These are phyloP conservation scores for Hydnomerulius pinastri DNA, from an alignment of 768 basidiomycete genomes.

Conservation along the genomic window DNA sequence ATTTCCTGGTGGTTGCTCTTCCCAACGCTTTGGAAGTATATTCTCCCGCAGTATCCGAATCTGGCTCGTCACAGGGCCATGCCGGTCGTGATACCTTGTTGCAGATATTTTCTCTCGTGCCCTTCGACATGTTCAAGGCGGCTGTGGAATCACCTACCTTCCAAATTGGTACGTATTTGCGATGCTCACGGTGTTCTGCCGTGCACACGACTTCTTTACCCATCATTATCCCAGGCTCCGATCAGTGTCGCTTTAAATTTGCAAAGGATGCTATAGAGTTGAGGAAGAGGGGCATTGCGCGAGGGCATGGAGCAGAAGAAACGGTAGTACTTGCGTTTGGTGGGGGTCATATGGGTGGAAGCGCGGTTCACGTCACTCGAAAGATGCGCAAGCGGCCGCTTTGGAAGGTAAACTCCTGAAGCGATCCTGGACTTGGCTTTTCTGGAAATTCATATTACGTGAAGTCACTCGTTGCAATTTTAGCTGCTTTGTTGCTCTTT, in stretches of 20 bases:
- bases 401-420: slow-evolving; percentile 79
- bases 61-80: slow-evolving; percentile 37
- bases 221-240: slow-evolving; percentile 54
- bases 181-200: slow-evolving; percentile 8
- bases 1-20: slow-evolving; percentile 74
- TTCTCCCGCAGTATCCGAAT: slow-evolving; percentile 39
- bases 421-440: slow-evolving; percentile 24
- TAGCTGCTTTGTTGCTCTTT: slow-evolving; percentile 17
- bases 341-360: slow-evolving; percentile 63
- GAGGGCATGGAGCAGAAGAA: slow-evolving; percentile 75
- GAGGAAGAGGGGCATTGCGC: slow-evolving; percentile 76
- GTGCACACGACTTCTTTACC: slow-evolving; percentile 10
- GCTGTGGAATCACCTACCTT: slow-evolving; percentile 80
- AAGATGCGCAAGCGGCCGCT: slow-evolving; percentile 84
- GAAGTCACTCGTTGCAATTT: slow-evolving; percentile 20
- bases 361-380: slow-evolving; percentile 84
- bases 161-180: slow-evolving; percentile 62
- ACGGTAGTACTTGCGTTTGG: slow-evolving; percentile 93
- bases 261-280: slow-evolving; percentile 87
- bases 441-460: slow-evolving; percentile 30
- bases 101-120: slow-evolving; percentile 75
- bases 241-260: slow-evolving; percentile 88
- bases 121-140: slow-evolving; percentile 86
- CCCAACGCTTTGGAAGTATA: slow-evolving; percentile 64
- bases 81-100: slow-evolving; percentile 67